Evolutionary conservation across 176 grass and related monocot species (phyloP).

Genomic region (Miscanthus lutarioriparius): DNA sequence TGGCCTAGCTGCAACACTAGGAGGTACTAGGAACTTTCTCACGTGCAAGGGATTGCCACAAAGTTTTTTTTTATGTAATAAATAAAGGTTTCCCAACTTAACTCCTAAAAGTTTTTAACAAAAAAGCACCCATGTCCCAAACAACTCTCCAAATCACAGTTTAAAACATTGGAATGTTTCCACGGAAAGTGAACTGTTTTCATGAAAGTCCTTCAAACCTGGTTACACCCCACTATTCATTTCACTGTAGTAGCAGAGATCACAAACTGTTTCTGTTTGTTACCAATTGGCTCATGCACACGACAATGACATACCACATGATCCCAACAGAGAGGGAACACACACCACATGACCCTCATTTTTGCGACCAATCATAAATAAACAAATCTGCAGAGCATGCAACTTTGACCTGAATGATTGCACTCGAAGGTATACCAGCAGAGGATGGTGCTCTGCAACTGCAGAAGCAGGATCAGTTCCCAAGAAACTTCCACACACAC

Average conservation of each 20-base stretch:
- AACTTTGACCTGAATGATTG: constrained; percentile 48
- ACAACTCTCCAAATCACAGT: not conserved
- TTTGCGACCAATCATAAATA: constrained; percentile 6
- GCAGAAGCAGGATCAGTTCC: constrained; percentile 30
- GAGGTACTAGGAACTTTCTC: not conserved
- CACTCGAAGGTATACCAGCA: constrained; percentile 36
- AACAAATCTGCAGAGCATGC: constrained; percentile 30
- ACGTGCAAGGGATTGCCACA: not conserved
- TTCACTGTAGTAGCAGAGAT: not conserved
- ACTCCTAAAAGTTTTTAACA: not conserved
- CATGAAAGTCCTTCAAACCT: not conserved
- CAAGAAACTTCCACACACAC: constrained; percentile 23
- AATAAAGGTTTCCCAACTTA: not conserved
- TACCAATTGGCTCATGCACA: not conserved
- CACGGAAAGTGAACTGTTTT: not conserved
- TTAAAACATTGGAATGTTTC: not conserved
- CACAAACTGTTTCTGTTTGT: not conserved
- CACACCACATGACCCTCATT: constrained; percentile 6
- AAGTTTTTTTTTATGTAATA: not conserved
- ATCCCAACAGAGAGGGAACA: no score
- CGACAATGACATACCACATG: not conserved
- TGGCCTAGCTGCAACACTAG: not conserved
- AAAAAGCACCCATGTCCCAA: not conserved
- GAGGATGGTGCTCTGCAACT: constrained; percentile 27
- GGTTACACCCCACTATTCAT: no score